These are phyloP conservation scores for Meyerozyma sp. DNA, from an alignment of 1,139 yeast genomes.

Conservation along the genomic window DNA sequence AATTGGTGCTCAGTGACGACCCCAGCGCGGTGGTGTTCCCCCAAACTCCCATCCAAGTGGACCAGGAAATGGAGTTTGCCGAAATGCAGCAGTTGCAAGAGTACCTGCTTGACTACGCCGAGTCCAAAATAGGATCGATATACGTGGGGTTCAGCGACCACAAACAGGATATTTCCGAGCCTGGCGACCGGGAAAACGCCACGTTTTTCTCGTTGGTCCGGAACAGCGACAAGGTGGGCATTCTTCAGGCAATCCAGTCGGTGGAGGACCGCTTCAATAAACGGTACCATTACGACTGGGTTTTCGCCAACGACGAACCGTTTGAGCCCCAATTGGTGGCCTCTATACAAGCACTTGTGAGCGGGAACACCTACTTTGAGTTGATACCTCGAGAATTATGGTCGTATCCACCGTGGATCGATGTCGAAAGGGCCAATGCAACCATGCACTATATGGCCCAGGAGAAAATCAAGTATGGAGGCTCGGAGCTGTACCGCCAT, in stretches of 20 bases:
- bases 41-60: background rate
- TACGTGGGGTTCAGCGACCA: background rate
- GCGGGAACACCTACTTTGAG: slow-evolving; percentile 46
- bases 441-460: slow-evolving; percentile 12
- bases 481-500: slow-evolving; percentile 66
- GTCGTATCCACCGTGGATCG: slow-evolving; percentile 30
- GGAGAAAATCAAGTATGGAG: slow-evolving; percentile 51
- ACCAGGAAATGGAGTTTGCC: slow-evolving; percentile 3
- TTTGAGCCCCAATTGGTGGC: slow-evolving; percentile 45
- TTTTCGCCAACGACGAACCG: slow-evolving; percentile 62
- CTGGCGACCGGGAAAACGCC: slow-evolving; percentile 27
- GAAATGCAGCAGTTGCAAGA: slow-evolving; percentile 3
- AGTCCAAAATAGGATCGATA: background rate
- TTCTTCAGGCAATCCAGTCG: slow-evolving; percentile 55
- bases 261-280: slow-evolving; percentile 71
- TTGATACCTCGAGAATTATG: slow-evolving; percentile 44
- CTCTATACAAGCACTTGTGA: slow-evolving; percentile 34
- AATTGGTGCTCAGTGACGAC: background rate
- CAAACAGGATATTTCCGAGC: background rate
- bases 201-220: slow-evolving; percentile 72
- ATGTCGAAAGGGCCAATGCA: slow-evolving; percentile 14
- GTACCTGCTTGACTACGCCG: slow-evolving; percentile 3
- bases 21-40: background rate
- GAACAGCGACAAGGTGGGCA: slow-evolving; percentile 56
- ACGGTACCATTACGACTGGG: slow-evolving; percentile 68